These are phyloP conservation scores for Aspergillus sp. DNA, from an alignment of 2,329 filamentous ascomycete genomes.

Conservation along the genomic window DNA sequence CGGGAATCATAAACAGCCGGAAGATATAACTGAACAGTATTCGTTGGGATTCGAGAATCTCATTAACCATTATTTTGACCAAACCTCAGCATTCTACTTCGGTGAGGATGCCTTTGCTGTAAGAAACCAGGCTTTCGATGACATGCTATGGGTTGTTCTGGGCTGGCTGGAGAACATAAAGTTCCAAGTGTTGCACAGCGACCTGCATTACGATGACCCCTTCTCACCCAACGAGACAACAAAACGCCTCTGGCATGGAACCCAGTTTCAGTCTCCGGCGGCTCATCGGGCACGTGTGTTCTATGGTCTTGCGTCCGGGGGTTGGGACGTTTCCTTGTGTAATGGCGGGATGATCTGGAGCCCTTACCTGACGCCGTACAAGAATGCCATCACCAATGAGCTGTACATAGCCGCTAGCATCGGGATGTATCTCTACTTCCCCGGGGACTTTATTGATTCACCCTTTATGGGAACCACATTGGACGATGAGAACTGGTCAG, in stretches of 20 bases:
- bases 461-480: conserved; percentile 57
- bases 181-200: conserved; percentile 71
- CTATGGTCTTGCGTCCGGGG: conserved; percentile 74
- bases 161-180: conserved; percentile 83
- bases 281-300: conserved; percentile 82
- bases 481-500: conserved; percentile 28
- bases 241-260: conserved; percentile 67
- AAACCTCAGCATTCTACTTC: conserved; percentile 78
- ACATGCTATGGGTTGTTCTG: conserved; percentile 93
- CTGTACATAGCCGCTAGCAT: conserved; percentile 83
- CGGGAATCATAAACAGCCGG: conserved; percentile 6
- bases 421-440: conserved; percentile 86
- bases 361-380: conserved; percentile 77
- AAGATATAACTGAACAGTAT: conserved; percentile 7
- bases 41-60: conserved; percentile 68
- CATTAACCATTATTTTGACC: conserved; percentile 79
- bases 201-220: conserved; percentile 56
- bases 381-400: conserved; percentile 95
- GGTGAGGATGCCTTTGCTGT: conserved; percentile 78
- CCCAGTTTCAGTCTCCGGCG: conserved; percentile 73
- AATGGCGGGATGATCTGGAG: conserved; percentile 92
- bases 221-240: conserved; percentile 25
- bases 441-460: conserved; percentile 72
- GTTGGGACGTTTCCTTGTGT: conserved; percentile 82
- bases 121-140: conserved; percentile 80